A percentile compares a stretch with the other conserved stretches of the same genome.
These are phyloP conservation scores for Lentinus brumalis DNA, from an alignment of 768 basidiomycete species.

Conservation along the genomic window DNA sequence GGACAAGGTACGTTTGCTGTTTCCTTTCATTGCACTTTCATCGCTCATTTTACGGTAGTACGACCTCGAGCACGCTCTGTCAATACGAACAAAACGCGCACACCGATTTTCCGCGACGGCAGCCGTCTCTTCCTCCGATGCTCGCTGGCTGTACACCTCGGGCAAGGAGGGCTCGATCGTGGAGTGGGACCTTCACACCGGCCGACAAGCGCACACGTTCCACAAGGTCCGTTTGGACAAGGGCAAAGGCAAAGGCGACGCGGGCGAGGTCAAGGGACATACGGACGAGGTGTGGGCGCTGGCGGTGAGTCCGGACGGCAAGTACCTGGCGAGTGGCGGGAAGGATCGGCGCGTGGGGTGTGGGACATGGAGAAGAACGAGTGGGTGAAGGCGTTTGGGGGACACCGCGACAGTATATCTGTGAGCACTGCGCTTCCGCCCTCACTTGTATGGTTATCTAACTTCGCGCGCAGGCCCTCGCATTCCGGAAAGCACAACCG, in stretches of 20 bases:
- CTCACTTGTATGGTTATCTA: not conserved
- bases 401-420: constrained; percentile 70
- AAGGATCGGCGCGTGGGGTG: constrained; percentile 76
- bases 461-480: constrained; percentile 48
- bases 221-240: constrained; percentile 55
- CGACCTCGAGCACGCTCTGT: constrained; percentile 52
- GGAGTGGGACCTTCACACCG: constrained; percentile 77
- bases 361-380: constrained; percentile 80
- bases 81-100: constrained; percentile 61
- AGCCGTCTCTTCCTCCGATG: constrained; percentile 75
- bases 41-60: constrained; percentile 42
- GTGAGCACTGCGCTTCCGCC: constrained; percentile 47
- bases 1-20: constrained; percentile 53
- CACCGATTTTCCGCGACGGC: constrained; percentile 83
- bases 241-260: constrained; percentile 58
- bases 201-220: constrained; percentile 58
- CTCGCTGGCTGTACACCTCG: constrained; percentile 75
- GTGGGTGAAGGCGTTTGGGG: constrained; percentile 83
- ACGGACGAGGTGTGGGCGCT: constrained; percentile 83
- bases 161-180: constrained; percentile 91
- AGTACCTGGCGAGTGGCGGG: constrained; percentile 84
- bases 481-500: constrained; percentile 72
- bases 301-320: constrained; percentile 84
- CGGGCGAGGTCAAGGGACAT: constrained; percentile 69
- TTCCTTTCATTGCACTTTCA: not conserved